Conservation (phyloP, 1,284 basidiomycete species). For the Apiotrichum laibachii region DNA sequence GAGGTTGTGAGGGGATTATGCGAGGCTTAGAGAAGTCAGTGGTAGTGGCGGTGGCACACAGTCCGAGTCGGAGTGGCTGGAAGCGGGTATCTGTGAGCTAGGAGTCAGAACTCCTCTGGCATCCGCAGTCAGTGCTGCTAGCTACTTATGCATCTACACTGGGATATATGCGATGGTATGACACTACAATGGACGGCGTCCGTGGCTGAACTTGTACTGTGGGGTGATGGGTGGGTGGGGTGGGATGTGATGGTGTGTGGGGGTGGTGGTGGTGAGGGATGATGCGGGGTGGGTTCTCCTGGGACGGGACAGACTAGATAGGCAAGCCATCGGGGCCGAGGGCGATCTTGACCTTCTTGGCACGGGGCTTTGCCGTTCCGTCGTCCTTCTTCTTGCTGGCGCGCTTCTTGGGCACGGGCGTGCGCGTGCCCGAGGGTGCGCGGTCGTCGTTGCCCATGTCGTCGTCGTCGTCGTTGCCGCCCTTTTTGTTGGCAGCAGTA, state of each 20-base stretch:
- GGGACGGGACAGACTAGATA: slow-evolving; percentile 27
- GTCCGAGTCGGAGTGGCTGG: no score
- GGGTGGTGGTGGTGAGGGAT: no score
- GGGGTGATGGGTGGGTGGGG: no score
- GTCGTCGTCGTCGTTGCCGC: slow-evolving; percentile 24
- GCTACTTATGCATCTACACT: neutral
- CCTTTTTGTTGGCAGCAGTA: slow-evolving; percentile 11
- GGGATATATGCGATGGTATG: neutral
- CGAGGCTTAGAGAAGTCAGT: no score
- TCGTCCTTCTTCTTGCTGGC: slow-evolving; percentile 18
- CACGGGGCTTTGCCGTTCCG: slow-evolving; percentile 25
- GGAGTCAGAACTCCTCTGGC: no score
- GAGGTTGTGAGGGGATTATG: no score
- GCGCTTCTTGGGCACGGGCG: slow-evolving; percentile 24
- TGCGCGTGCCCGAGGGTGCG: slow-evolving; percentile 26
- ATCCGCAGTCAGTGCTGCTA: no score
- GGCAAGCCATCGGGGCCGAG: slow-evolving; percentile 47
- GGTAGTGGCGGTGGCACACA: no score
- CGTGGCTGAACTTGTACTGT: no score
- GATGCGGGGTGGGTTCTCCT: no score
- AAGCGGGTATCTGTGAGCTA: no score
- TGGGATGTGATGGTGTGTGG: neutral
- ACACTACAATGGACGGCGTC: neutral
- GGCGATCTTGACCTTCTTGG: slow-evolving; percentile 47
- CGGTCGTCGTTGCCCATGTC: slow-evolving; percentile 13